These are phyloP conservation scores for Kernera saxatilis DNA, from an alignment of 345 rosid genomes.

Conservation along the genomic window DNA sequence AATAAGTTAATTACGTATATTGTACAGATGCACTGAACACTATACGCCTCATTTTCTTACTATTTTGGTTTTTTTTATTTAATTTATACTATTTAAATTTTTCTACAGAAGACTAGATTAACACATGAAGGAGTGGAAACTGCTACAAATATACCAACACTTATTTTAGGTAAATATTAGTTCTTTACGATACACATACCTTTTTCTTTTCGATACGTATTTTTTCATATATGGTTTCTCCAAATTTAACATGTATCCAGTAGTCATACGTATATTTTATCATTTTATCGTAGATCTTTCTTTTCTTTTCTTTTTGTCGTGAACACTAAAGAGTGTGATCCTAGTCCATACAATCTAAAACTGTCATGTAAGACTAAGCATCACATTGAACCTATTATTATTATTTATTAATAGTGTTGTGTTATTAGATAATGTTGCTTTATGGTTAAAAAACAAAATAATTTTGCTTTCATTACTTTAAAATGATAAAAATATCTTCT, in stretches of 20 bases:
- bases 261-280: background rate
- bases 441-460: no score
- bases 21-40: conserved; percentile 15
- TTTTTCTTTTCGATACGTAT: no score
- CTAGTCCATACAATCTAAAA: background rate
- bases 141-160: background rate
- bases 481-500: no score
- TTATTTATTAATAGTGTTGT: no score
- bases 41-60: background rate
- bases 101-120: background rate
- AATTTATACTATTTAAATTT: background rate
- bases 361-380: background rate
- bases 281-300: background rate
- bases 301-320: background rate
- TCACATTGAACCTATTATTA: background rate
- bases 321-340: background rate
- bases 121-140: background rate
- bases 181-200: no score
- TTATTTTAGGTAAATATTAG: no score
- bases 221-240: no score
- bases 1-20: background rate
- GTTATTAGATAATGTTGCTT: no score
- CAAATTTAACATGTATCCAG: background rate
- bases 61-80: background rate
- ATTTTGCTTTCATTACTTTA: no score